Conservation (phyloP, 495 filamentous ascomycete genomes). For the Parmelia sp. region DNA sequence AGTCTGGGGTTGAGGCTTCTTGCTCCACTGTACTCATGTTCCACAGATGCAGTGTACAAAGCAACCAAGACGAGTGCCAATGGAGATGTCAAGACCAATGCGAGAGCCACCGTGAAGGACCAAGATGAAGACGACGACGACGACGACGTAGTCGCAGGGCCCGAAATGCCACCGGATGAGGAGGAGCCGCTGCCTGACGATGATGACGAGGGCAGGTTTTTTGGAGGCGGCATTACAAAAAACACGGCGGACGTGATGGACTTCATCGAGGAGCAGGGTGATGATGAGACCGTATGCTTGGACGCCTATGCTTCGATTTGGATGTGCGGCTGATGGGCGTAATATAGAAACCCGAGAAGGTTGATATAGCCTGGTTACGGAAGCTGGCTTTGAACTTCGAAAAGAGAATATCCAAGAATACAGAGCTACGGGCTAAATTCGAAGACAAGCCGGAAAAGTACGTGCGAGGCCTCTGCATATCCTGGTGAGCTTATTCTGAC, state of each 20-base stretch:
- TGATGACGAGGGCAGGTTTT: slow-evolving; percentile 92
- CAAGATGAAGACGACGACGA: slow-evolving; percentile 50
- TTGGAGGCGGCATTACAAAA: slow-evolving; percentile 80
- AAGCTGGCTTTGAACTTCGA: slow-evolving; percentile 80
- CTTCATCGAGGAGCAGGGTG: slow-evolving; percentile 69
- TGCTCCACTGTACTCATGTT: slow-evolving; percentile 12
- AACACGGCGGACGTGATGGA: slow-evolving; percentile 82
- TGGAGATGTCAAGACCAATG: slow-evolving; percentile 56
- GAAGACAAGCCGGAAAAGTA: slow-evolving; percentile 80
- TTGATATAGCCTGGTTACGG: slow-evolving; percentile 77
- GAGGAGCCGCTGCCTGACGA: slow-evolving; percentile 57
- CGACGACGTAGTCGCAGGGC: slow-evolving; percentile 59
- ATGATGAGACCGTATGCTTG: slow-evolving; percentile 42
- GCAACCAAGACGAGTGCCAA: slow-evolving; percentile 64
- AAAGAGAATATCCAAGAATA: slow-evolving; percentile 83
- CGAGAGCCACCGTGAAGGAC: slow-evolving; percentile 53
- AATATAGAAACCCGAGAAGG: slow-evolving; percentile 57
- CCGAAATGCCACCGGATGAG: slow-evolving; percentile 58
- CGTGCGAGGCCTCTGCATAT: slow-evolving; percentile 35
- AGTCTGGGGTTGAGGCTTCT: slow-evolving; percentile 25
- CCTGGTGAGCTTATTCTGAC: slow-evolving; percentile 19
- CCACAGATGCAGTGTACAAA: slow-evolving; percentile 73
- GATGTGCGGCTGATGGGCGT: slow-evolving; percentile 6
- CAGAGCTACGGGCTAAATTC: slow-evolving; percentile 83
- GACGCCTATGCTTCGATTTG: background rate